These are phyloP conservation scores for Wickerhamiella brachini DNA, from an alignment of 805 yeast genomes.

Conservation along the genomic window DNA sequence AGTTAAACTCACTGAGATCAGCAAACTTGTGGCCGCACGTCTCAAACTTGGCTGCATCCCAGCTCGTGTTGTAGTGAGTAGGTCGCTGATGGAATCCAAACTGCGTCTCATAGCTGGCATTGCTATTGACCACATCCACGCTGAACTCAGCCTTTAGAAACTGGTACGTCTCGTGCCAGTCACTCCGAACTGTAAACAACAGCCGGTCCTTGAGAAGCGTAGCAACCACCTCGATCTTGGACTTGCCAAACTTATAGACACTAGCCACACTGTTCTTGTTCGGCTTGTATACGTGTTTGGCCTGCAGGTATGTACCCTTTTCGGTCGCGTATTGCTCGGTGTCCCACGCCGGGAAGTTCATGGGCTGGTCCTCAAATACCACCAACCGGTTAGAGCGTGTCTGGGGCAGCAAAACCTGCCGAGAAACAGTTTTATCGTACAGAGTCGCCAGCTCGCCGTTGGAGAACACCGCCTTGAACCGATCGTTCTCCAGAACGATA, in stretches of 20 bases:
- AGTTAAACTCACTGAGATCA: slow-evolving; percentile 72
- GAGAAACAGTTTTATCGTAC: slow-evolving; percentile 39
- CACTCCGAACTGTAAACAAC: slow-evolving; percentile 46
- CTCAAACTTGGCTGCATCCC: slow-evolving; percentile 96
- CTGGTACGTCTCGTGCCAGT: slow-evolving; percentile 80
- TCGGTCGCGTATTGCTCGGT: slow-evolving; percentile 81
- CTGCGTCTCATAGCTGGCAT: slow-evolving; percentile 84
- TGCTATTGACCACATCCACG: slow-evolving; percentile 61
- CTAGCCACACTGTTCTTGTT: neutral
- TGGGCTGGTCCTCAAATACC: slow-evolving; percentile 78
- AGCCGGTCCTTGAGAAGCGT: slow-evolving; percentile 32
- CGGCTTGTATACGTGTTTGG: slow-evolving; percentile 6
- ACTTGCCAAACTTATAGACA: slow-evolving; percentile 9
- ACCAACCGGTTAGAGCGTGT: slow-evolving; percentile 68
- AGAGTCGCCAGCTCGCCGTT: slow-evolving; percentile 55
- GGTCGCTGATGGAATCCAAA: slow-evolving; percentile 87
- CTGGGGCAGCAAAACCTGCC: slow-evolving; percentile 59
- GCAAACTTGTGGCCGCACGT: slow-evolving; percentile 91
- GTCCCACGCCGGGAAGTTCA: slow-evolving; percentile 94
- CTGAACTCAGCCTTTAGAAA: slow-evolving; percentile 94
- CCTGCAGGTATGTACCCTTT: slow-evolving; percentile 40
- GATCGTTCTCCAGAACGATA: slow-evolving; percentile 41
- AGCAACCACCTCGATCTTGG: slow-evolving; percentile 11
- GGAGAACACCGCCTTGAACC: slow-evolving; percentile 42
- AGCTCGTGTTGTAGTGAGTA: slow-evolving; percentile 84